Conservation (phyloP, 805 yeast species). For the Blastobotrys muscicola region DNA sequence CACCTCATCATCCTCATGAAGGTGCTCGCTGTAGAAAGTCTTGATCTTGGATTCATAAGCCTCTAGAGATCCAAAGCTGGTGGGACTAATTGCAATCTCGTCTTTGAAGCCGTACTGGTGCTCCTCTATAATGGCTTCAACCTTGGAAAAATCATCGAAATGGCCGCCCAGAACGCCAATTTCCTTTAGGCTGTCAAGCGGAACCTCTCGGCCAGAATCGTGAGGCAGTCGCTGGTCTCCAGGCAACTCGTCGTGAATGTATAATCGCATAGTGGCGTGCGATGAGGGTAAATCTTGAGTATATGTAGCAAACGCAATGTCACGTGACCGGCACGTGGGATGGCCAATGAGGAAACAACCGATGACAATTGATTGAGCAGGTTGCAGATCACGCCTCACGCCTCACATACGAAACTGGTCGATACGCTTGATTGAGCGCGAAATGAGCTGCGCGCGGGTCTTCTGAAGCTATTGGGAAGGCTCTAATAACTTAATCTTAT, state of each 20-base stretch:
- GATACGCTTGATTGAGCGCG: no score
- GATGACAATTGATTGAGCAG: no score
- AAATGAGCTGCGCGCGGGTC: no score
- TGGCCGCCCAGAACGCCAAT: constrained; percentile 64
- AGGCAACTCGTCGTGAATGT: constrained; percentile 56
- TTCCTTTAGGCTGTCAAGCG: constrained; percentile 38
- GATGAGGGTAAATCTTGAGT: no score
- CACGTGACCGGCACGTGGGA: no score
- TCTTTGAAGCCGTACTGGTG: constrained; percentile 79
- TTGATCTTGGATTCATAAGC: constrained; percentile 57
- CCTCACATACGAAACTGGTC: no score
- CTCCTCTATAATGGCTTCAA: constrained; percentile 56
- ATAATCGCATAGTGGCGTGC: constrained; percentile 33
- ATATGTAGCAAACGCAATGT: no score
- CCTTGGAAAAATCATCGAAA: constrained; percentile 40
- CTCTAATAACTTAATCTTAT: no score
- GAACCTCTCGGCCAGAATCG: constrained; percentile 54
- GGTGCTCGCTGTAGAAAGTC: constrained; percentile 71
- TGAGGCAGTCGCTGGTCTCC: constrained; percentile 61
- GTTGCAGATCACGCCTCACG: no score
- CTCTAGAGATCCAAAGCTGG: constrained; percentile 53
- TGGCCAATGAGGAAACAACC: no score
- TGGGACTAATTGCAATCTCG: constrained; percentile 48
- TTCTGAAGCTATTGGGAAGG: no score
- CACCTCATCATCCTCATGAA: constrained; percentile 96